phyloP scores from a whole-genome alignment of 2,329 filamentous ascomycete species.

The Lithohypha guttulata region DNA sequence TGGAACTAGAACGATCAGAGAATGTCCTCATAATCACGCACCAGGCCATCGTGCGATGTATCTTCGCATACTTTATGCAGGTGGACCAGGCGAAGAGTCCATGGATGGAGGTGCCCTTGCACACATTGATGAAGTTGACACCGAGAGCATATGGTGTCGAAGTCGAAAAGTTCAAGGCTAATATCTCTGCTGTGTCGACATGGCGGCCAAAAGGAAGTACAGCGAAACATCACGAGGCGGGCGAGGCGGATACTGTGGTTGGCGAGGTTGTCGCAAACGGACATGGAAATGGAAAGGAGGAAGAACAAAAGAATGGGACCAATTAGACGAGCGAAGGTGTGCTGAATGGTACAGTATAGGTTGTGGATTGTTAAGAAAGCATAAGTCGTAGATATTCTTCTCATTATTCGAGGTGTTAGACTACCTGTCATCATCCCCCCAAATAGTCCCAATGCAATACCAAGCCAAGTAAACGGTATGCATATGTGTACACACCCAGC shows the following conservation, averaged over 20 bases:
- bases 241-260: slow-evolving; percentile 7
- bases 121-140: slow-evolving; percentile 92
- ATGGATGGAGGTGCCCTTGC: slow-evolving; percentile 97
- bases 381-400: no score
- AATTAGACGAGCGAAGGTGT: no score
- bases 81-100: slow-evolving; percentile 84
- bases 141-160: slow-evolving; percentile 89
- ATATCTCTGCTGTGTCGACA: slow-evolving; percentile 91
- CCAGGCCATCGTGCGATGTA: slow-evolving; percentile 90
- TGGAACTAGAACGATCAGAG: slow-evolving; percentile 93
- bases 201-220: slow-evolving; percentile 91
- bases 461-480: no score
- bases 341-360: no score
- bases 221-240: slow-evolving; percentile 54
- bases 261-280: slow-evolving; percentile 1
- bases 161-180: slow-evolving; percentile 74
- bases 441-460: no score
- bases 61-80: slow-evolving; percentile 99
- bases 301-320: no score
- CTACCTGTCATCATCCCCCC: no score
- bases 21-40: slow-evolving; percentile 98
- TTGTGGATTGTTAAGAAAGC: no score
- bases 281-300: no score
- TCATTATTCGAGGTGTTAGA: no score
- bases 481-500: no score